Conservation (phyloP, 83 land plant genomes). For the Picea abies region DNA sequence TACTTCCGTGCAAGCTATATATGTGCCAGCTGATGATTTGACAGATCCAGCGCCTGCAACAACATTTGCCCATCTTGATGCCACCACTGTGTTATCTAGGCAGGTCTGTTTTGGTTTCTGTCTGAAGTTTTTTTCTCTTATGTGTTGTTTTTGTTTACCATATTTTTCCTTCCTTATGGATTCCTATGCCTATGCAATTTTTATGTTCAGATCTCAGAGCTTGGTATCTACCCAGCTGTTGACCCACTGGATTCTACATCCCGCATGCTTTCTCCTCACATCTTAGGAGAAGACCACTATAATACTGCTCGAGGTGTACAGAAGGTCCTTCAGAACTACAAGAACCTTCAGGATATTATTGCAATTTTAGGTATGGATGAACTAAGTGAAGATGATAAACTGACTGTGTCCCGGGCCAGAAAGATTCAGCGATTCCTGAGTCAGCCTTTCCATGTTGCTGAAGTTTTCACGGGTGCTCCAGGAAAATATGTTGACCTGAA, state of each 20-base stretch:
- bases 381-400: constrained; percentile 94
- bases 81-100: constrained; percentile 95
- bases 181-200: background rate
- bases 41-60: constrained; percentile 98
- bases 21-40: constrained; percentile 96
- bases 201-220: constrained; percentile 77
- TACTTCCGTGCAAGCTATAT: constrained; percentile 95
- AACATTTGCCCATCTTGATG: constrained; percentile 97
- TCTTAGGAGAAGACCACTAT: constrained; percentile 92
- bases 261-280: constrained; percentile 89
- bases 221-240: constrained; percentile 97
- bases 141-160: background rate
- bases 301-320: constrained; percentile 93
- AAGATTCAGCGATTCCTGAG: constrained; percentile 93
- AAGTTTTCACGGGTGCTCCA: constrained; percentile 97
- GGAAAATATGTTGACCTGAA: constrained; percentile 98
- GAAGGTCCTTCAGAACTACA: constrained; percentile 93
- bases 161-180: background rate
- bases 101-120: constrained; percentile 52
- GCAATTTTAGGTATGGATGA: constrained; percentile 99
- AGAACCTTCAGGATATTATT: constrained; percentile 96
- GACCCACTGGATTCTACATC: constrained; percentile 98
- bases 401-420: constrained; percentile 94
- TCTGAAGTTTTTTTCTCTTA: background rate
- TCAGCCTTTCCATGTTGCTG: constrained; percentile 99